phyloP scores from a whole-genome alignment of 1,284 basidiomycete species.

The Exsudoporus floridanus region DNA sequence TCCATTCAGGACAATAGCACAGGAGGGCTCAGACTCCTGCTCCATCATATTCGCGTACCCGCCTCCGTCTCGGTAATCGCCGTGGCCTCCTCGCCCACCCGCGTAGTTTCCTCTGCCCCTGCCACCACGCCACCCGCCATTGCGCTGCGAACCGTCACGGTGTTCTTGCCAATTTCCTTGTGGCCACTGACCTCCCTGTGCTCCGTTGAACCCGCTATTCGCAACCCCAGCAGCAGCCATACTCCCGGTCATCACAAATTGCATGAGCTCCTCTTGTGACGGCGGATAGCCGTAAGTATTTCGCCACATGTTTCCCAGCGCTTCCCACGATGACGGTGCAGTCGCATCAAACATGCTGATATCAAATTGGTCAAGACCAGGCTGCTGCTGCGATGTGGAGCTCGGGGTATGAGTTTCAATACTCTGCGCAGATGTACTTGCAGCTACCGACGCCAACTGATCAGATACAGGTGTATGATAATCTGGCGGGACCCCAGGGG shows the following conservation, averaged over 20 bases:
- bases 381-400: constrained; percentile 38
- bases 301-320: constrained; percentile 71
- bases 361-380: constrained; percentile 67
- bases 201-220: constrained; percentile 11
- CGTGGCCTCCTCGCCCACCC: constrained; percentile 36
- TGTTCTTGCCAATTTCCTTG: constrained; percentile 18
- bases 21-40: constrained; percentile 36
- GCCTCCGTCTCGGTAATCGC: constrained; percentile 37
- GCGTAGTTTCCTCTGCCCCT: constrained; percentile 40
- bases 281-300: constrained; percentile 63
- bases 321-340: constrained; percentile 68
- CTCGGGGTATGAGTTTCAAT: constrained; percentile 37
- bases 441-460: constrained; percentile 46
- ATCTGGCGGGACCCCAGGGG: constrained; percentile 40
- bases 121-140: constrained; percentile 22
- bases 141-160: constrained; percentile 10
- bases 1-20: constrained; percentile 57
- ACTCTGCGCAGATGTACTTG: constrained; percentile 50
- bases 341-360: constrained; percentile 68
- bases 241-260: constrained; percentile 54
- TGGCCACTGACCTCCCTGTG: constrained; percentile 27
- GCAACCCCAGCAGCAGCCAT: constrained; percentile 30
- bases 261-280: constrained; percentile 70
- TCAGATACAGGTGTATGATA: constrained; percentile 51
- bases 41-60: constrained; percentile 32